Conservation (phyloP, 495 filamentous ascomycete genomes). For the Tuber borchii region DNA sequence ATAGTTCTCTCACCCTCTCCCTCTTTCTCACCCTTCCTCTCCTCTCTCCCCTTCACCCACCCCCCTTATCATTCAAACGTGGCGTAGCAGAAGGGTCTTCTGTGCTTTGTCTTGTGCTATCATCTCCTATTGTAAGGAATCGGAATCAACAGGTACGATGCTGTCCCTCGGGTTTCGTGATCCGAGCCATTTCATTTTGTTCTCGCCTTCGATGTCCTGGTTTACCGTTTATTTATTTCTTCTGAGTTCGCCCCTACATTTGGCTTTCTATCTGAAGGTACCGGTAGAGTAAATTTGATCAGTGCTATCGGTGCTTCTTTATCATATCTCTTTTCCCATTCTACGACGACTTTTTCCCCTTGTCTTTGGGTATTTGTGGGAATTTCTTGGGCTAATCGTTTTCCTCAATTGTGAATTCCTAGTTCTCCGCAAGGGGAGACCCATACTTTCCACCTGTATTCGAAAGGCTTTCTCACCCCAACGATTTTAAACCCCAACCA, state of each 20-base stretch:
- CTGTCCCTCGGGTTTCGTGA: background rate
- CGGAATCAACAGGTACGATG: background rate
- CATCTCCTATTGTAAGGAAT: background rate
- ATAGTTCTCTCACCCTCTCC: background rate
- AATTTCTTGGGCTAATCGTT: background rate
- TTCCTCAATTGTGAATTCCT: background rate
- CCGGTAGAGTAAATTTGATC: background rate
- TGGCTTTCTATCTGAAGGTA: background rate
- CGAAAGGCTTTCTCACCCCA: conserved; percentile 29
- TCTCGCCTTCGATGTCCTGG: background rate
- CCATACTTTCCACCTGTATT: conserved; percentile 7
- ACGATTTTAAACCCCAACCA: conserved; percentile 19
- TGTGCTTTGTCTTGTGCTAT: background rate
- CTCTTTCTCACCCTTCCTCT: too few species aligned
- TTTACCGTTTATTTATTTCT: background rate
- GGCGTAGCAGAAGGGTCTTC: background rate
- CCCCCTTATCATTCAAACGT: background rate
- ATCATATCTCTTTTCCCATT: background rate
- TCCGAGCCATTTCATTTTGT: background rate
- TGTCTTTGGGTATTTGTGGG: background rate
- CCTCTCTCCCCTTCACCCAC: background rate
- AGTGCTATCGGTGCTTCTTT: background rate
- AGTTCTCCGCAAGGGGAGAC: conserved; percentile 17
- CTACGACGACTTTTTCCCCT: background rate
- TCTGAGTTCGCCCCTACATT: background rate